A percentile compares a stretch with the other conserved stretches of the same genome.
These are phyloP conservation scores for Eucalyptus decipiens DNA, from an alignment of 345 rosid genomes.

Conservation along the genomic window DNA sequence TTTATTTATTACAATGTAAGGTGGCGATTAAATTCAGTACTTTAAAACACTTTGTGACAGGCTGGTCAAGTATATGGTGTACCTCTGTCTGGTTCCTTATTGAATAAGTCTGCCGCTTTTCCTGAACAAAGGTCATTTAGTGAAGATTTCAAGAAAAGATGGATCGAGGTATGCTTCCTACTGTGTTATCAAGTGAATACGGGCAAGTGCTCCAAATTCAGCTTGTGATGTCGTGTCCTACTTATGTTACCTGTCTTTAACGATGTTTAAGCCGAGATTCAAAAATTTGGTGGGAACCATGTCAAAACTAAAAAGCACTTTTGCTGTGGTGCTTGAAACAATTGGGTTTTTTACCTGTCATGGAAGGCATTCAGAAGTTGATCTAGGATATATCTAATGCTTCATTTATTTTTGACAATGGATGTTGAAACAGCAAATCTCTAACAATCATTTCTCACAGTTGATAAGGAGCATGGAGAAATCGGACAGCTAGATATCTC, in stretches of 20 bases:
- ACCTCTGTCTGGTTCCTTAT: constrained; percentile 74
- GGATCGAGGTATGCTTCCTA: constrained; percentile 71
- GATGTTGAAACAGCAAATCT: background rate
- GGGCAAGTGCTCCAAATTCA: background rate
- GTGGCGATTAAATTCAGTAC: background rate
- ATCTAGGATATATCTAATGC: background rate
- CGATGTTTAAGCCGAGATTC: background rate
- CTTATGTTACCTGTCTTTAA: background rate
- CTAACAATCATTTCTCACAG: background rate
- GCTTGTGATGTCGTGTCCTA: background rate
- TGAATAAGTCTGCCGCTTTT: constrained; percentile 66
- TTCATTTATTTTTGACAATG: background rate
- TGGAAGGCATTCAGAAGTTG: background rate
- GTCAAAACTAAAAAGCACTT: background rate
- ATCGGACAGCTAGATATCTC: background rate
- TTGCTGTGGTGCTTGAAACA: background rate
- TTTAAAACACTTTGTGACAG: constrained; percentile 23
- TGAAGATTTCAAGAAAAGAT: constrained; percentile 84
- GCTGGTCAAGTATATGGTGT: constrained; percentile 99
- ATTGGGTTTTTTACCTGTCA: background rate
- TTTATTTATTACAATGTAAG: background rate
- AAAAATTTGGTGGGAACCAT: background rate
- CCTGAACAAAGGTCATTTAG: constrained; percentile 77
- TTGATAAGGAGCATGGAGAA: background rate
- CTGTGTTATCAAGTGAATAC: background rate